These are phyloP conservation scores for Pichia sp. DNA, from an alignment of 1,139 yeast species.

Conservation along the genomic window DNA sequence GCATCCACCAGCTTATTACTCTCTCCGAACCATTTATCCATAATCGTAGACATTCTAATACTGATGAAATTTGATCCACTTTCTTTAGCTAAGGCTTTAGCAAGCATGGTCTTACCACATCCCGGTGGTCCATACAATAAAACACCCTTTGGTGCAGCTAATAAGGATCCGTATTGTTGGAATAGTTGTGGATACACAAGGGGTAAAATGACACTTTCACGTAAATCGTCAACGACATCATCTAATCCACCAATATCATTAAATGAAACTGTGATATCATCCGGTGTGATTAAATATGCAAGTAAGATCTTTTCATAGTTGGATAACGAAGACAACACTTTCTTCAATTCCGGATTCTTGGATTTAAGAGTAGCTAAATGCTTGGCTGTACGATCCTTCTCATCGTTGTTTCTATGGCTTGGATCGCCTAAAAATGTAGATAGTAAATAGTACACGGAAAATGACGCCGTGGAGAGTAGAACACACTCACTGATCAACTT, in stretches of 20 bases:
- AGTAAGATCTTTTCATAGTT: constrained; percentile 75
- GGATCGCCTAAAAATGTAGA: constrained; percentile 20
- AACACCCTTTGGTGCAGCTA: constrained; percentile 94
- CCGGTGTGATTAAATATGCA: constrained; percentile 79
- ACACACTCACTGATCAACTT: constrained; percentile 21
- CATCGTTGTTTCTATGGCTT: constrained; percentile 18
- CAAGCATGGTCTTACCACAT: constrained; percentile 97
- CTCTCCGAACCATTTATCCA: constrained; percentile 99
- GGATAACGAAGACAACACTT: constrained; percentile 16
- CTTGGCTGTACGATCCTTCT: constrained; percentile 18
- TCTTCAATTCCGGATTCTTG: constrained; percentile 16
- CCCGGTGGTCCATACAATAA: constrained; percentile 96
- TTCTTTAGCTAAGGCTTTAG: constrained; percentile 91
- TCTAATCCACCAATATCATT: constrained; percentile 89
- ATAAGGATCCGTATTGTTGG: constrained; percentile 58
- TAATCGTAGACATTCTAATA: constrained; percentile 88
- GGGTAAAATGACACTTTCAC: constrained; percentile 88
- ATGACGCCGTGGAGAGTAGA: constrained; percentile 19
- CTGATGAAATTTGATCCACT: constrained; percentile 91
- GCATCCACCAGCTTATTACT: constrained; percentile 94
- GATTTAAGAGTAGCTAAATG: constrained; percentile 15
- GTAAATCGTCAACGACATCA: constrained; percentile 73
- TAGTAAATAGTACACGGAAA: constrained; percentile 19
- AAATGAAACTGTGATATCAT: constrained; percentile 74
- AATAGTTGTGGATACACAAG: constrained; percentile 72